These are phyloP conservation scores for Globisporangium heterothallicum DNA, from an alignment of 352 stramenopile species.

Conservation along the genomic window DNA sequence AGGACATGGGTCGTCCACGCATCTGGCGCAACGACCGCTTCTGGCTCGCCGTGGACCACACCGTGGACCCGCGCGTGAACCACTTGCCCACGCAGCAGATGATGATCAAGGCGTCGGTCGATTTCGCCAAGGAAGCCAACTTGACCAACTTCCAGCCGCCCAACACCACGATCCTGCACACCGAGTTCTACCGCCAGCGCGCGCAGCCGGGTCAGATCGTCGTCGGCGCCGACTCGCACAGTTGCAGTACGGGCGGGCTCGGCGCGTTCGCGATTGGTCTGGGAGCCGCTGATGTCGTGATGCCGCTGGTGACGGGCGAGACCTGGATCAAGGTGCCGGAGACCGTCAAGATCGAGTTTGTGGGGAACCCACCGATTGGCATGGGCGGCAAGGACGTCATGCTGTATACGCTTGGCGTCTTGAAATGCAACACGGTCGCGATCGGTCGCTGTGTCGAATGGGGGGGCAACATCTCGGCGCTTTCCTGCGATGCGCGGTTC, in stretches of 20 bases:
- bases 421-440: conserved; percentile 86
- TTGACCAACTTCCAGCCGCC: conserved; percentile 81
- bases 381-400: conserved; percentile 87
- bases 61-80: conserved; percentile 79
- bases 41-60: conserved; percentile 85
- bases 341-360: conserved; percentile 83
- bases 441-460: conserved; percentile 76
- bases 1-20: conserved; percentile 77
- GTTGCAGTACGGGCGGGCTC: conserved; percentile 67
- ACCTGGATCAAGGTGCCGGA: conserved; percentile 87
- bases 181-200: conserved; percentile 82
- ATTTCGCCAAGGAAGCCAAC: conserved; percentile 76
- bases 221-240: conserved; percentile 77
- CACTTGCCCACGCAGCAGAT: conserved; percentile 77
- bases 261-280: conserved; percentile 77
- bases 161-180: conserved; percentile 86
- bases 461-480: conserved; percentile 68
- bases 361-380: conserved; percentile 53
- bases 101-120: conserved; percentile 82
- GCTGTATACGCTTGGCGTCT: conserved; percentile 75
- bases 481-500: conserved; percentile 80
- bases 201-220: conserved; percentile 82
- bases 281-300: conserved; percentile 74
- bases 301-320: conserved; percentile 80
- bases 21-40: conserved; percentile 86